Evolutionary conservation across 768 basidiomycete species (phyloP), one percentile per base, ranked within the genome.

Genomic region (Podaxis rugospora): DNA sequence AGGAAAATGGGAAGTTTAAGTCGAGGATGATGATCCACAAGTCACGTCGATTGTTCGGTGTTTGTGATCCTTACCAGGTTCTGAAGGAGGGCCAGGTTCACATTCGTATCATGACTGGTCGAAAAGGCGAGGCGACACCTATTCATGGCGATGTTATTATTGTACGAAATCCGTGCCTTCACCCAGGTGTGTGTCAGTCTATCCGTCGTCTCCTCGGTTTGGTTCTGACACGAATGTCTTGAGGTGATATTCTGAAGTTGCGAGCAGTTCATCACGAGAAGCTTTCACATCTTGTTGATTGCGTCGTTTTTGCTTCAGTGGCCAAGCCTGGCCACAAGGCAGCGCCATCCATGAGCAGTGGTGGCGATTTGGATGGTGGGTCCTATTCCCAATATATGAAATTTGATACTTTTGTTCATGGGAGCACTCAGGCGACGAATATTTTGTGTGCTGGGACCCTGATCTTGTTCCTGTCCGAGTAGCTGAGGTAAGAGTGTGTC

Each of bases 321-420:
- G 83, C 82, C 1, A 72, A 74, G 36, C 81, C 82, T 16, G 86
- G 84, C 4, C 81, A 80, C 37, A 80, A 84, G 52, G 77, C 87
- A 13, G 86, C 87, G 7, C 86, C 87, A 5, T 81, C 86, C 0
- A 88, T 89, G 86, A 86, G 83, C 47, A 87, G 86, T 51, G 87
- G 87, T 7, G 86, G 86, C 16, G 85, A 87, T 66, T 74, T 87
- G 16, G 86, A 86, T 68, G 82, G 79, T 82, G 56, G 62, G 67
- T 55, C 18, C 18, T 1, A 40, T 53, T 52, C 35, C 47, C 25
- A 6, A 25, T 7, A 32, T 7, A 47, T 37, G 36, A 40, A 7
- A 5, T 2, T 28, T n/a, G 44, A 25, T 37, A 56, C 46, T 32
- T 28, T 58, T 60, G 7, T 37, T 39, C 10, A 42, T 28, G 18